Conservation (phyloP, 345 rosid species). For the Erodium maritimum region DNA sequence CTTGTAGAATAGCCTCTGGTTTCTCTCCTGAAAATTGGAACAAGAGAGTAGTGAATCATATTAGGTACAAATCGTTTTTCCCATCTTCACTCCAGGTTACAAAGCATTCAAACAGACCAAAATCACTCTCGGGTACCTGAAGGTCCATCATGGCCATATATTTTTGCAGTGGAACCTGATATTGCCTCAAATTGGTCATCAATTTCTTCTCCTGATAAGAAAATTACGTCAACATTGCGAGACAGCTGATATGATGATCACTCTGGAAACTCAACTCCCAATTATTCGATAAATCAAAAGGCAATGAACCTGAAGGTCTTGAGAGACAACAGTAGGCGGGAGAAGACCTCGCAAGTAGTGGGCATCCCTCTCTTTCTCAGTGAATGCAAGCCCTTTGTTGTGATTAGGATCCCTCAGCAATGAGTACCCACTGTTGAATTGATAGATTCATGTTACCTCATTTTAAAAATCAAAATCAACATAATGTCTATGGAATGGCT, state of each 20-base stretch:
- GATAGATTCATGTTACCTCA: background rate
- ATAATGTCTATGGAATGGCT: too few species aligned
- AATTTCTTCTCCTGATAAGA: slow-evolving; percentile 48
- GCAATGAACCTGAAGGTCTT: slow-evolving; percentile 31
- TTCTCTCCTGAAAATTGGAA: slow-evolving; percentile 43
- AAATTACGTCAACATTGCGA: too few species aligned
- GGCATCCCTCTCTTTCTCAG: slow-evolving; percentile 59
- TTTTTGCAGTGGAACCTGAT: slow-evolving; percentile 64
- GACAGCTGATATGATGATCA: too few species aligned
- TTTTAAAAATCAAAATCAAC: too few species aligned
- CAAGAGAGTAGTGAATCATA: too few species aligned
- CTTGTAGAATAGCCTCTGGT: slow-evolving; percentile 80
- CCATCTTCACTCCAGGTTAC: too few species aligned
- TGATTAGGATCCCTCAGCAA: slow-evolving; percentile 77
- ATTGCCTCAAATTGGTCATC: slow-evolving; percentile 54
- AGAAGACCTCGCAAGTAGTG: slow-evolving; percentile 36
- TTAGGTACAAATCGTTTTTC: too few species aligned
- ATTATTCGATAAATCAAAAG: too few species aligned
- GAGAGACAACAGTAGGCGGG: slow-evolving; percentile 55
- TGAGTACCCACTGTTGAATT: slow-evolving; percentile 45
- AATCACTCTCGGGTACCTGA: slow-evolving; percentile 1
- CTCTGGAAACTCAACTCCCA: too few species aligned
- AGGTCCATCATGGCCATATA: slow-evolving; percentile 87
- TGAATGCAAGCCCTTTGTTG: slow-evolving; percentile 84
- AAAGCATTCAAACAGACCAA: too few species aligned